Percentiles rank a stretch among this genome's conserved stretches.
These are phyloP conservation scores for Trichoderma aggressivum DNA, from an alignment of 2,329 filamentous ascomycete species.

Conservation along the genomic window DNA sequence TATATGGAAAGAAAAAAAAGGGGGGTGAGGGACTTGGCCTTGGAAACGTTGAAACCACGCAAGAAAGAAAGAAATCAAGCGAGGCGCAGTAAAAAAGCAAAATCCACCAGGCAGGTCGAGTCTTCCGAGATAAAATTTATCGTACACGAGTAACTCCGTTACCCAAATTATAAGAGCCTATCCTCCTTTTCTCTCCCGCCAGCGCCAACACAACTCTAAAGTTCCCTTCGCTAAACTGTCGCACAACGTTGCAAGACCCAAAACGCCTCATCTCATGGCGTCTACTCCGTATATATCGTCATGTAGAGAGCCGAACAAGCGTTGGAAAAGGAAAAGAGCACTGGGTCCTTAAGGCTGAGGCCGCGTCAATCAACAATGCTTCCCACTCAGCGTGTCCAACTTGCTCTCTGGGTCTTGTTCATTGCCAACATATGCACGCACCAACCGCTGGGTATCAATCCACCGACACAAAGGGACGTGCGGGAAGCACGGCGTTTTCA, in stretches of 20 bases:
- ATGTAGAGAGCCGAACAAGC: constrained; percentile 11
- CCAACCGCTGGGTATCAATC: constrained; percentile 15
- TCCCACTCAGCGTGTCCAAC: constrained; percentile 2
- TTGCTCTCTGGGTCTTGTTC: constrained; percentile 13
- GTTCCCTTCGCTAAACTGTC: constrained; percentile 19
- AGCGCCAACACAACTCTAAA: constrained; percentile 18
- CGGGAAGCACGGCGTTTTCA: constrained; percentile 12
- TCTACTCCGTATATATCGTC: constrained; percentile 10
- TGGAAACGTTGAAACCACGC: constrained; percentile 10
- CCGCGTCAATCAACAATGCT: neutral
- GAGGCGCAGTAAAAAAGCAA: neutral
- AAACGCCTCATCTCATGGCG: constrained; percentile 18
- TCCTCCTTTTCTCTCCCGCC: constrained; percentile 20
- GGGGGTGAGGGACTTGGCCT: too few species aligned
- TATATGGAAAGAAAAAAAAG: neutral
- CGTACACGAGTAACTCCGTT: constrained; percentile 35
- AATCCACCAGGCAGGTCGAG: constrained; percentile 16
- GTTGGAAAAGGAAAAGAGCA: neutral
- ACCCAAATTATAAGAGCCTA: constrained; percentile 30
- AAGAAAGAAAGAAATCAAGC: constrained; percentile 10
- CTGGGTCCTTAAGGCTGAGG: neutral
- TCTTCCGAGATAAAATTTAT: constrained; percentile 29
- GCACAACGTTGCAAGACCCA: constrained; percentile 19
- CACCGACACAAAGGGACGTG: constrained; percentile 8
- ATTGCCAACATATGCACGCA: constrained; percentile 12